phyloP scores from a whole-genome alignment of 2,329 filamentous ascomycete genomes.

The Botryotinia calthae region DNA sequence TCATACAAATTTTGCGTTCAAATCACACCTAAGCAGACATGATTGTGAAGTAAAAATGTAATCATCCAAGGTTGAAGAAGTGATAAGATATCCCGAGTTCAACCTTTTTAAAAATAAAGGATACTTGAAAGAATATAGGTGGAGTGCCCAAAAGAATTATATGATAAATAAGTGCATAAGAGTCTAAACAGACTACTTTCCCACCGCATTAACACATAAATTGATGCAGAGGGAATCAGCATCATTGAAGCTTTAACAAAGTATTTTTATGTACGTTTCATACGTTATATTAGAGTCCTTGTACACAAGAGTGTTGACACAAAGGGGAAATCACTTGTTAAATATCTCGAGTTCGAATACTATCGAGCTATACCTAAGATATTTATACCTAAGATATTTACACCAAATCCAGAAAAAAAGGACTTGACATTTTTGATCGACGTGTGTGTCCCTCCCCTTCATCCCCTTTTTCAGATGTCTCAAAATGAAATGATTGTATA shows the following conservation, averaged over 20 bases:
- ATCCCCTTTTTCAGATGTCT: not conserved
- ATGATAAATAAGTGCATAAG: no score
- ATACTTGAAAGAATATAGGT: no score
- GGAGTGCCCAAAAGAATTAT: no score
- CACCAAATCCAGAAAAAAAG: no score
- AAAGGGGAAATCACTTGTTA: not conserved
- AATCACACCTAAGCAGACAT: not conserved
- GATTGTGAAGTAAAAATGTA: not conserved
- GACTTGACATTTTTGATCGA: no score
- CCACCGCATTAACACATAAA: not conserved
- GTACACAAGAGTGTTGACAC: not conserved
- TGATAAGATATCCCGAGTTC: no score
- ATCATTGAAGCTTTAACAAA: not conserved
- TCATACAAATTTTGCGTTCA: not conserved
- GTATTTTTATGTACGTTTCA: not conserved
- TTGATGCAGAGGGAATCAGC: not conserved
- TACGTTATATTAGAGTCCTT: not conserved
- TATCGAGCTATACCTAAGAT: no score
- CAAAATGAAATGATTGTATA: not conserved
- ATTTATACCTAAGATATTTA: no score
- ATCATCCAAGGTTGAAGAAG: no score
- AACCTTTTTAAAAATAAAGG: no score
- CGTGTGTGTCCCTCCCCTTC: not conserved
- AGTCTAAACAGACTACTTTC: not conserved
- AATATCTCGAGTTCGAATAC: no score